phyloP scores from a whole-genome alignment of 2,329 filamentous ascomycete species.

The Hypoxylon rubiginosum region DNA sequence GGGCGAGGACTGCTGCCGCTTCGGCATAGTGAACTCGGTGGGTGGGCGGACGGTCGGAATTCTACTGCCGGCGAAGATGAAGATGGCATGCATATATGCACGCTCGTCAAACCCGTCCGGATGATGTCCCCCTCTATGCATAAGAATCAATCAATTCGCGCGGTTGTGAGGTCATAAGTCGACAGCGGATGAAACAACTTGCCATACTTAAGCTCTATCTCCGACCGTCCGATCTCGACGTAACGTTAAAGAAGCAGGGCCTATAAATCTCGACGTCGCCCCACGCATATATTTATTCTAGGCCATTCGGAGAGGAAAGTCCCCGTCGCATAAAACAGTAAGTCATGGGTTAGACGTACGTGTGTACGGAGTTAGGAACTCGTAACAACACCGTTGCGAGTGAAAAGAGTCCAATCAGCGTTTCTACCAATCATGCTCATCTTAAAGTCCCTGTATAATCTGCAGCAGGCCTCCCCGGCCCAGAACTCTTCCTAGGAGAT shows the following conservation, averaged over 20 bases:
- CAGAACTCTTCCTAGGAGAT: background rate
- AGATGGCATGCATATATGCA: conserved; percentile 9
- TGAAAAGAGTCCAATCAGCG: background rate
- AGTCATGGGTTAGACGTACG: background rate
- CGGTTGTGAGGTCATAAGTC: conserved; percentile 15
- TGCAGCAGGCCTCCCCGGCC: background rate
- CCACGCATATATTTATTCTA: conserved; percentile 7
- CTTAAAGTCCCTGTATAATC: background rate
- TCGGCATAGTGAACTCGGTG: conserved; percentile 6
- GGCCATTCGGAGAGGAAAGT: background rate
- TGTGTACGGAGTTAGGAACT: background rate
- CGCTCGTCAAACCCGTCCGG: conserved; percentile 8
- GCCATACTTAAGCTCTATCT: conserved; percentile 11
- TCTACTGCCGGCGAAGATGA: background rate
- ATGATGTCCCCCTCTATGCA: conserved; percentile 9
- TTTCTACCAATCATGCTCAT: background rate
- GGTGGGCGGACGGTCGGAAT: conserved; percentile 32
- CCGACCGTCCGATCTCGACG: conserved; percentile 35
- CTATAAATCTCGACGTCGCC: conserved; percentile 11
- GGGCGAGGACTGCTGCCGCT: background rate
- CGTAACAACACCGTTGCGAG: background rate
- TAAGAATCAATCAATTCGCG: conserved; percentile 1
- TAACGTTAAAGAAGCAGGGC: conserved; percentile 8
- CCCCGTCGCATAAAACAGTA: conserved; percentile 1
- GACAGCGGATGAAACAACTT: conserved; percentile 10